Percentiles rank a stretch among this genome's conserved stretches.
These are phyloP conservation scores for Neurospora sp. DNA, from an alignment of 495 filamentous ascomycete genomes.

Conservation along the genomic window DNA sequence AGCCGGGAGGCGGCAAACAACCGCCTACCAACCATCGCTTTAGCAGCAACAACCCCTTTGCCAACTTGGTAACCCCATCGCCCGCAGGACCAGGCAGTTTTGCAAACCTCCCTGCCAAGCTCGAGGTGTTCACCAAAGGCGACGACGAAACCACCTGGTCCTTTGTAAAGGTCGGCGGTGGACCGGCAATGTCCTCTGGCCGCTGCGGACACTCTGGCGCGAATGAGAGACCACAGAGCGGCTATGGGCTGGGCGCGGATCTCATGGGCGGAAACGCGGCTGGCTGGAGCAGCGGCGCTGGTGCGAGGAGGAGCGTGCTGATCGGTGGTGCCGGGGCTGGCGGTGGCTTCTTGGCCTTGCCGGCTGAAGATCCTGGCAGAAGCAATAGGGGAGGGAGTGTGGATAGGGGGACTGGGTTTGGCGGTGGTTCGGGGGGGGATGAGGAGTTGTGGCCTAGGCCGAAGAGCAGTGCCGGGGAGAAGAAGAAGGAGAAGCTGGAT, in stretches of 20 bases:
- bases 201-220: conserved; percentile 1
- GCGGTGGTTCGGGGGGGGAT: conserved; percentile 9
- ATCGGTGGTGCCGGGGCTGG: conserved; percentile 67
- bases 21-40: conserved; percentile 23
- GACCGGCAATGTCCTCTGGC: conserved; percentile 7
- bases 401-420: background rate
- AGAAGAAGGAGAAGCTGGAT: conserved; percentile 33
- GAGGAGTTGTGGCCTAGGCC: conserved; percentile 35
- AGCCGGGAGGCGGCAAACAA: background rate
- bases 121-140: conserved; percentile 80
- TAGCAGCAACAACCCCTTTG: conserved; percentile 45
- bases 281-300: conserved; percentile 32
- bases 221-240: conserved; percentile 34
- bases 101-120: conserved; percentile 48
- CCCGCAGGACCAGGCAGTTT: conserved; percentile 2
- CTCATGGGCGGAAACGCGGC: conserved; percentile 19
- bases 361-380: conserved; percentile 24
- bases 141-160: conserved; percentile 77
- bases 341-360: conserved; percentile 74
- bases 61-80: conserved; percentile 21
- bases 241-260: conserved; percentile 40
- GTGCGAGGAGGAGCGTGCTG: conserved; percentile 37
- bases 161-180: conserved; percentile 39
- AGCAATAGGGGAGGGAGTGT: background rate
- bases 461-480: conserved; percentile 28